A percentile compares a stretch with the other conserved stretches of the same genome.
Evolutionary conservation across 257 asterid genomes (phyloP).

Genomic region (Solanum sejunctum): DNA sequence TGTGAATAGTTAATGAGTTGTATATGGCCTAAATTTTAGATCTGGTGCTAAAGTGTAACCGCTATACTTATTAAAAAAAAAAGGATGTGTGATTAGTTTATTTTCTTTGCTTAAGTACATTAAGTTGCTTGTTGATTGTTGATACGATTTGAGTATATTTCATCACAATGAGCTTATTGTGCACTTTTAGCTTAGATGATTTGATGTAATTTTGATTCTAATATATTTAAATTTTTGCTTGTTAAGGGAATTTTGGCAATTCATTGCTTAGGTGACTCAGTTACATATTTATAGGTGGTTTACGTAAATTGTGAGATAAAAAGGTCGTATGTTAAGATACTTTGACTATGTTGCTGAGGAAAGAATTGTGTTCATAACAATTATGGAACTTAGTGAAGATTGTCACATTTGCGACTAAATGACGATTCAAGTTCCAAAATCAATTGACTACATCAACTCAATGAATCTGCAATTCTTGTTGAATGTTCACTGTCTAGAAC

Average conservation of each 20-base stretch:
- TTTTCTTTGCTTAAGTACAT: background rate
- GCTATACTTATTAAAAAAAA: too few relatives aligned
- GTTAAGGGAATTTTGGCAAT: background rate
- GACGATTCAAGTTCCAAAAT: background rate
- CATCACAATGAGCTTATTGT: background rate
- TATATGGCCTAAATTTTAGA: too few relatives aligned
- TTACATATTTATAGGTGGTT: background rate
- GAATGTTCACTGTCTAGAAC: background rate
- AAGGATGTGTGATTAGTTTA: slow-evolving; percentile 9
- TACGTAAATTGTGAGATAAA: background rate
- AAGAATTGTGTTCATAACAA: background rate
- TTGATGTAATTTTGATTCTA: background rate
- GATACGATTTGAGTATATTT: background rate
- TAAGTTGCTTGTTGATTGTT: background rate
- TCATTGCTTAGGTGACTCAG: background rate
- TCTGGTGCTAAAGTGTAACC: too few relatives aligned
- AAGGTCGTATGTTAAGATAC: background rate
- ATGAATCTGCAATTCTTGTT: background rate
- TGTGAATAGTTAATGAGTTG: too few relatives aligned
- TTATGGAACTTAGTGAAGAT: background rate
- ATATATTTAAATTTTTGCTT: background rate
- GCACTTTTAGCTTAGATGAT: background rate
- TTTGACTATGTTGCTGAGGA: background rate
- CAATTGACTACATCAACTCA: background rate
- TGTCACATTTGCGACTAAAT: background rate